Evolutionary conservation across 2,329 filamentous ascomycete species (phyloP), one percentile per base, ranked within the genome.

Genomic region (Fonsecaea nubica): DNA sequence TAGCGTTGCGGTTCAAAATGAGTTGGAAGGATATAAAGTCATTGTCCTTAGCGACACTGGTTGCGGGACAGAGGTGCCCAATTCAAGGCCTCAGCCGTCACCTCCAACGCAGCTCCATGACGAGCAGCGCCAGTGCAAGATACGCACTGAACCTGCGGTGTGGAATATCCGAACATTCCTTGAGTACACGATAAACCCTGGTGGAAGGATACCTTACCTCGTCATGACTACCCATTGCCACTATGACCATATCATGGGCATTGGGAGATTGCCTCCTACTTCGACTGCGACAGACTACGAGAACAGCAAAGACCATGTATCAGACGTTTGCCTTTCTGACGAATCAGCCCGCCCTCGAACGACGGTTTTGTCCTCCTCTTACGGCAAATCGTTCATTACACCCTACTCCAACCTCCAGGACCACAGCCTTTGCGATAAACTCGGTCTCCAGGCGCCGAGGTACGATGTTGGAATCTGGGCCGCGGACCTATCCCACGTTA

Each of bases 241-340:
- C 38, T 72, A 72, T 40, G 13, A 77, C 70, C 30, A 79, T 75
- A 67, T 83, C 80, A 50, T 71, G 55, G 74, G 72, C 21, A 62
- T 76, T 66, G 50, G 69, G 62, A 67, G 71, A 32, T 57, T 72
- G 25, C 63, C 63, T 8, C 50, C 62, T 5, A 55, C 57, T 4
- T 36, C 61, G n/a, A 48, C n/a, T 12, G 25, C 18, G 33, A 18
- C 53, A 18, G 53, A n/a, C 4, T 9, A 52, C 12, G 12, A 50
- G 30, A 3, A 45, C 7, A 18, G 15, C 56, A 32, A 21, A 33
- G n/a, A 33, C 33, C 18, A 18, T 12, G 45, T n/a, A 32, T 10
- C 8, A 7, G 12, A 42, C 10, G 4, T 21, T 21, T 21, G 33
- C 7, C 32, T 35, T 18, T 13, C 18, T 45, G 40, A 45, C 21